phyloP scores from a whole-genome alignment of 306 rosid species.

The Mucuna pruriens region DNA sequence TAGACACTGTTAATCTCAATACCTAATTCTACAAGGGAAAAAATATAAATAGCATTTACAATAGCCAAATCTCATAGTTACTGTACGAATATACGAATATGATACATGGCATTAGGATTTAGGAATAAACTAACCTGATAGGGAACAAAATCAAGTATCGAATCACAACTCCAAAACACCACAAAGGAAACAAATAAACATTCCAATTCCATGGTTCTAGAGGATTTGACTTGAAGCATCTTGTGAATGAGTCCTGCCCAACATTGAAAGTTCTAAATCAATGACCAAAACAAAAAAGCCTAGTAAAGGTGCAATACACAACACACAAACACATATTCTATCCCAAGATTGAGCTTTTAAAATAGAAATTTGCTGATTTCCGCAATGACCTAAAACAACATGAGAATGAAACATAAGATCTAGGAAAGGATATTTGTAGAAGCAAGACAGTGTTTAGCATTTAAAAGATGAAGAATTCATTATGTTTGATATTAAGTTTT shows the following conservation, averaged over 20 bases:
- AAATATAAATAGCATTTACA: neutral
- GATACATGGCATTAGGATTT: neutral
- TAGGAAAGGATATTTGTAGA: neutral
- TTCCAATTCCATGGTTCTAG: slow-evolving; percentile 99
- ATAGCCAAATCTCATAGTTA: slow-evolving; percentile 16
- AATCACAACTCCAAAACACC: slow-evolving; percentile 93
- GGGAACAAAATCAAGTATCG: slow-evolving; percentile 89
- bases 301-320: neutral
- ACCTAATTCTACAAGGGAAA: neutral
- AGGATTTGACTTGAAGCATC: slow-evolving; percentile 97
- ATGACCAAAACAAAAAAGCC: slow-evolving; percentile 34
- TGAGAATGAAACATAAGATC: neutral
- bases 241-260: slow-evolving; percentile 82
- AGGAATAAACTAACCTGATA: slow-evolving; percentile 59
- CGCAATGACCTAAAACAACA: neutral
- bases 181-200: slow-evolving; percentile 87
- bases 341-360: neutral
- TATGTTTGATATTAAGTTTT: neutral
- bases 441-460: neutral
- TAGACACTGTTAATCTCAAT: slow-evolving; percentile 23
- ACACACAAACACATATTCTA: neutral
- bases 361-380: neutral
- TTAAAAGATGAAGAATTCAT: slow-evolving; percentile 10
- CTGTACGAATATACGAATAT: neutral
- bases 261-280: slow-evolving; percentile 29